Base-by-base conservation (phyloP, 495 filamentous ascomycete species). In the Penicillium fimorum region DNA sequence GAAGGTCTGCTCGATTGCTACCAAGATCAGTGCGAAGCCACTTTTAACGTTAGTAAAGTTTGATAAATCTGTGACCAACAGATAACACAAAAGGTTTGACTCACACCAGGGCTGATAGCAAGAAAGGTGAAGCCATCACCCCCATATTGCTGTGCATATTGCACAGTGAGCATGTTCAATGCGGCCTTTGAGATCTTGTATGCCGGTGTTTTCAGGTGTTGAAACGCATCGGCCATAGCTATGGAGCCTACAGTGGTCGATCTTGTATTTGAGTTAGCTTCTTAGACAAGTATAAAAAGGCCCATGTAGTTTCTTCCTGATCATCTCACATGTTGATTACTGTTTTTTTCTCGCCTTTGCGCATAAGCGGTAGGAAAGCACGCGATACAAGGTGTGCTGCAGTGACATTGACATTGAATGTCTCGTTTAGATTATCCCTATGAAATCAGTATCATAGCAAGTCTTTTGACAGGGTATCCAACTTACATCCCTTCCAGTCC, bases 171-270 rank as follows among this genome's bases (percentile, higher is more conserved):
- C 63, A 75, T 74, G 50, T 82, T 81, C 47, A 80, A 49, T 2
- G 76, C 77, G 0, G 79, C 76, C 61, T 83, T 84, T 33, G 73
- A 66, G 54, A 83, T 72, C 57, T 79, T 81, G 58, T 84, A 83
- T 6, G 75, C 75, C 6, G 76, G 79, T 4, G 50, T 12, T 9
- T 73, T 72, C 15, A 57, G 50, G 10, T 48, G 27, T 35, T 29
- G 42, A 46, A 60, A 71, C 6, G 37, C 45, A 5, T 29, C 22
- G 4, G 71, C 65, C 47, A 53, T 52, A 20, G 66, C 50, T 29
- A 79, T 76, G 0, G 79, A 79, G 29, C 76, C 79, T 11, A 81
- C 30, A 4, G 69, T 77, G 3, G 70, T 74, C 17, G 77, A 71
- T 42, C 67, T 69, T 37, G 13, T 2, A 35, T 11, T 13, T 13